Evolutionary conservation across 2,329 filamentous ascomycete species (phyloP).

Genomic region (Colletotrichum sp.): DNA sequence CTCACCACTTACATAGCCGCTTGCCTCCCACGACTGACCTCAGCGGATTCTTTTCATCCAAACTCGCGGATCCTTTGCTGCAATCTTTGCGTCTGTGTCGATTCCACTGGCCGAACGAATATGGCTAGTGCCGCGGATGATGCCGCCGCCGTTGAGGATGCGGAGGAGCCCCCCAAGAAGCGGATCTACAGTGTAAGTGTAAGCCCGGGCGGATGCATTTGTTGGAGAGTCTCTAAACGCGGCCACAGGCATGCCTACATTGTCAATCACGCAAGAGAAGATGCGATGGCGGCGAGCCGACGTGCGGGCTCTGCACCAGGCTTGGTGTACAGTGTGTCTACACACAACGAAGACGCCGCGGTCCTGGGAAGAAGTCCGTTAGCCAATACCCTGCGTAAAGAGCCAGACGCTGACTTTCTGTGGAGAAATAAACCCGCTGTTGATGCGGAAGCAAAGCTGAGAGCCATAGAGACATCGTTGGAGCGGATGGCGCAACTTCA

Average conservation of each 20-base stretch:
- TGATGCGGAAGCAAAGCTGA: neutral
- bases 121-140: neutral
- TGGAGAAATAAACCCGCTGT: neutral
- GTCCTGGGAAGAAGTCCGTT: slow-evolving; percentile 13
- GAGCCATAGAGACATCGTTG: neutral
- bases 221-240: neutral
- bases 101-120: neutral
- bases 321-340: slow-evolving; percentile 7
- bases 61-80: neutral
- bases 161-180: slow-evolving; percentile 1
- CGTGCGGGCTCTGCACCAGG: slow-evolving; percentile 3
- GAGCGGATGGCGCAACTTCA: neutral
- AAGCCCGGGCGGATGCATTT: neutral
- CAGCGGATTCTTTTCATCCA: neutral
- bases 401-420: neutral
- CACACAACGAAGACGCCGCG: slow-evolving; percentile 4
- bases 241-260: slow-evolving; percentile 4
- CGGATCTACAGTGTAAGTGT: slow-evolving; percentile 12
- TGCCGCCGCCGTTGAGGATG: neutral
- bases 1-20: neutral
- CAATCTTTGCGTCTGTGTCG: neutral
- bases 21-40: neutral
- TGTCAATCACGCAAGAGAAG: slow-evolving; percentile 12
- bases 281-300: slow-evolving; percentile 12
- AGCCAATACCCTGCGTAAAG: too few relatives aligned